phyloP scores from a whole-genome alignment of 2,329 filamentous ascomycete species.

The Neoarthrinium moseri region DNA sequence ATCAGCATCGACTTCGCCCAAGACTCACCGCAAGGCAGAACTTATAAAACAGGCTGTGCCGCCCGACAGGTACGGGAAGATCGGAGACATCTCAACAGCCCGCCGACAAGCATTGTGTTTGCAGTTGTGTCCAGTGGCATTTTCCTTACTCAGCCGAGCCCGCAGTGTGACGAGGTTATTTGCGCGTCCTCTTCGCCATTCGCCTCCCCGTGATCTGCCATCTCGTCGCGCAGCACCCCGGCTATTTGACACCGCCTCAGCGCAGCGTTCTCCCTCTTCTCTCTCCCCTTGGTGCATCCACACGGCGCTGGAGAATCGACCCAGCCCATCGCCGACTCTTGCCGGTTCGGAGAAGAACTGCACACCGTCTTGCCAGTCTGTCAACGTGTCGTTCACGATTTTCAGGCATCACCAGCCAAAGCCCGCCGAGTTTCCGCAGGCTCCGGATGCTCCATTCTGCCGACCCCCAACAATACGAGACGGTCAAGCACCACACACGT shows the following conservation, averaged over 20 bases:
- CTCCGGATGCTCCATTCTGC: conserved; percentile 5
- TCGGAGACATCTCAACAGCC: neutral
- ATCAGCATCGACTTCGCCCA: conserved; percentile 2
- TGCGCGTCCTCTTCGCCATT: conserved; percentile 9
- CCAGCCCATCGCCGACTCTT: no score
- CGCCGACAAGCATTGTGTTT: neutral
- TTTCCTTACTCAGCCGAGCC: conserved; percentile 4
- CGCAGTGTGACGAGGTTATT: conserved; percentile 8
- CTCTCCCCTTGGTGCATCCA: no score
- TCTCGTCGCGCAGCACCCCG: neutral
- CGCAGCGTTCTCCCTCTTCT: neutral
- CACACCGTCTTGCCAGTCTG: no score
- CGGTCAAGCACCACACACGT: no score
- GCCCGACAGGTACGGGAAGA: neutral
- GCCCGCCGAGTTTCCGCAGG: conserved; percentile 12
- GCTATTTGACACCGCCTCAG: conserved; percentile 5
- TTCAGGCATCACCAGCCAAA: neutral
- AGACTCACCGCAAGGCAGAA: conserved; percentile 6
- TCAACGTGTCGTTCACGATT: neutral
- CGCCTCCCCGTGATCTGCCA: conserved; percentile 9
- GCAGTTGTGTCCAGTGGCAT: neutral
- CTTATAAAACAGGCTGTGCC: conserved; percentile 9
- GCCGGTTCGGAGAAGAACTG: no score
- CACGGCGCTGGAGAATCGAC: no score
- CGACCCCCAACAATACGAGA: conserved; percentile 6